Evolutionary conservation across 345 rosid genomes (phyloP).

Genomic region (Ceriops zippeliana): DNA sequence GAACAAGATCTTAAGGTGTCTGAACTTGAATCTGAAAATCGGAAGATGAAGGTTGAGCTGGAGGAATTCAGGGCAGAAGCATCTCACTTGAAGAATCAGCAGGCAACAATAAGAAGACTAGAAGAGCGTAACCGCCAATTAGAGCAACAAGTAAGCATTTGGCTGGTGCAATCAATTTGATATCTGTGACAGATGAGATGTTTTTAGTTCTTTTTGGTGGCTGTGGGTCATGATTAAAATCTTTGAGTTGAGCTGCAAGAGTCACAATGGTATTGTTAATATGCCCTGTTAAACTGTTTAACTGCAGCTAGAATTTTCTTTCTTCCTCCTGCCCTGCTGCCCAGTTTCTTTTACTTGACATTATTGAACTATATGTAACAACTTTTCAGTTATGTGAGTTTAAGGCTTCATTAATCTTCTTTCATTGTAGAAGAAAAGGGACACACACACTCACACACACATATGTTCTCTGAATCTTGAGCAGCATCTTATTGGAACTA

Average conservation of each 20-base stretch:
- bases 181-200: background rate
- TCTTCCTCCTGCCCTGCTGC: background rate
- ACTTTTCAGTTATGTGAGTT: background rate
- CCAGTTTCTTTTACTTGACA: background rate
- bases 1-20: constrained; percentile 86
- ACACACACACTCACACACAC: no score
- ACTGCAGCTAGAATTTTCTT: background rate
- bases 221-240: background rate
- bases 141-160: constrained; percentile 78
- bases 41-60: constrained; percentile 96
- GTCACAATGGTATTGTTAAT: constrained; percentile 3
- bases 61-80: constrained; percentile 96
- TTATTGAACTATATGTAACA: background rate
- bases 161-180: background rate
- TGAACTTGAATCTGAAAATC: constrained; percentile 85
- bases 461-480: no score
- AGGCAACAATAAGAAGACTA: constrained; percentile 96
- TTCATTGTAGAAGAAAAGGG: no score
- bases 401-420: background rate
- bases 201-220: background rate
- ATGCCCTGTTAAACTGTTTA: background rate
- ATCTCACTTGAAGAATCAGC: constrained; percentile 93
- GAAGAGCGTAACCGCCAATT: constrained; percentile 97
- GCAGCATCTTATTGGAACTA: no score
- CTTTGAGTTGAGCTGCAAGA: background rate